Percentiles rank a stretch among this genome's conserved stretches.
phyloP scores from a whole-genome alignment of 345 rosid genomes.

The Brassica rapa region DNA sequence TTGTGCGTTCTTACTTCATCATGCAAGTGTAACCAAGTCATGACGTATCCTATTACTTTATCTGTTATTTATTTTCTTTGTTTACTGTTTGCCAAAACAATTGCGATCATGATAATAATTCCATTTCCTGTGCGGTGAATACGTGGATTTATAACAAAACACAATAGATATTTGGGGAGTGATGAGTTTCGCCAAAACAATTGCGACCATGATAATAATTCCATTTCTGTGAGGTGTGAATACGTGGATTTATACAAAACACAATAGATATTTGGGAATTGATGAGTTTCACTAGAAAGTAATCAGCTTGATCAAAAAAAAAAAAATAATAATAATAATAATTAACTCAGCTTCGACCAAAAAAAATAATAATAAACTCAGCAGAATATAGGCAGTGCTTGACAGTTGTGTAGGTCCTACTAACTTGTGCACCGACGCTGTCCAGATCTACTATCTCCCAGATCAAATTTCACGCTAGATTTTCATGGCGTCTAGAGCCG shows the following conservation, averaged over 20 bases:
- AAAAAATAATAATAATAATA: no score
- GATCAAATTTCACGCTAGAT: conserved; percentile 29
- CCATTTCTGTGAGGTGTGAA: not conserved
- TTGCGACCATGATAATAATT: not conserved
- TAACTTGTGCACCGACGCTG: conserved; percentile 26
- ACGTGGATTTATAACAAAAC: not conserved
- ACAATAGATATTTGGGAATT: not conserved
- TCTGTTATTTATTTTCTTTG: not conserved
- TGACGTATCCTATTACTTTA: not conserved
- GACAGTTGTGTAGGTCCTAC: conserved; percentile 28
- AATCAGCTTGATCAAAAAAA: not conserved
- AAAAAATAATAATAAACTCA: not conserved
- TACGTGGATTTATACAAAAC: not conserved
- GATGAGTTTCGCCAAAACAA: not conserved
- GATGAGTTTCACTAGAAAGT: not conserved
- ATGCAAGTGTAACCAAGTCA: not conserved
- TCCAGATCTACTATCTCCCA: conserved; percentile 15
- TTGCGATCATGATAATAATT: not conserved
- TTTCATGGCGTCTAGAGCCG: conserved; percentile 28
- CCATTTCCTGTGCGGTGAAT: not conserved
- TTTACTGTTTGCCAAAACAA: not conserved
- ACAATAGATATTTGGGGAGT: not conserved
- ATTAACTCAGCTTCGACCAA: no score
- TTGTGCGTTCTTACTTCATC: not conserved
- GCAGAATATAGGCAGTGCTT: conserved; percentile 23